phyloP scores from a whole-genome alignment of 352 stramenopile species.

The Peronospora farinosa region DNA sequence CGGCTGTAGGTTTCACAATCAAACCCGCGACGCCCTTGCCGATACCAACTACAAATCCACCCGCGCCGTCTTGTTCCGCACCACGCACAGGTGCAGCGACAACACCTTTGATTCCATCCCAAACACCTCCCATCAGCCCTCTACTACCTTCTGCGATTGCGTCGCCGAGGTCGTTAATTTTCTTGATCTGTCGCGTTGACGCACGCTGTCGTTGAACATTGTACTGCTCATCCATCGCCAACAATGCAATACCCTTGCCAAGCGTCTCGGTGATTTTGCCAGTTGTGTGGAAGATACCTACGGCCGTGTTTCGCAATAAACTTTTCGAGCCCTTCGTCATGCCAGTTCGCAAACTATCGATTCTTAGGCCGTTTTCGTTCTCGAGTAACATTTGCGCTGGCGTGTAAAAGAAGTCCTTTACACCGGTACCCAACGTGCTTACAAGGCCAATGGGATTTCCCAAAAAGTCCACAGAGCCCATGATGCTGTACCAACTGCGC shows the following conservation, averaged over 20 bases:
- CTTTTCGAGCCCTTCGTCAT: slow-evolving; percentile 88
- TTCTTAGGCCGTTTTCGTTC: slow-evolving; percentile 79
- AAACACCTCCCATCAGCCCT: slow-evolving; percentile 69
- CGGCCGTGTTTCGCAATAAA: slow-evolving; percentile 77
- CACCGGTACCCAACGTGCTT: slow-evolving; percentile 81
- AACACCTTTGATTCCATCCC: slow-evolving; percentile 78
- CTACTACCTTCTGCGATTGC: slow-evolving; percentile 79
- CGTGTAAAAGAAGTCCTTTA: slow-evolving; percentile 94
- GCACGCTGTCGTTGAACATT: slow-evolving; percentile 74
- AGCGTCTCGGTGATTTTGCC: slow-evolving; percentile 87
- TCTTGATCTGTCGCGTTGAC: slow-evolving; percentile 67
- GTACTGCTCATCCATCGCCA: slow-evolving; percentile 86
- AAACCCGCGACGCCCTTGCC: slow-evolving; percentile 77
- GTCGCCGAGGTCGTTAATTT: slow-evolving; percentile 72
- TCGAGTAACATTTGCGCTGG: slow-evolving; percentile 89
- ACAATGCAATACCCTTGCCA: slow-evolving; percentile 76
- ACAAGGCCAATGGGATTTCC: slow-evolving; percentile 88
- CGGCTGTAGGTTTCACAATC: slow-evolving; percentile 78
- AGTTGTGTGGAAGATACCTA: slow-evolving; percentile 87
- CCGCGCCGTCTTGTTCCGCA: slow-evolving; percentile 67
- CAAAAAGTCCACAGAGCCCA: slow-evolving; percentile 87
- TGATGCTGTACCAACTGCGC: slow-evolving; percentile 83
- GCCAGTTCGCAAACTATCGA: slow-evolving; percentile 80
- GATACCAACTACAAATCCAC: slow-evolving; percentile 80
- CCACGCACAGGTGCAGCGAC: slow-evolving; percentile 68